A percentile compares a stretch with the other conserved stretches of the same genome.
phyloP scores from a whole-genome alignment of 1,139 yeast species.

The Meyerozyma sp. region DNA sequence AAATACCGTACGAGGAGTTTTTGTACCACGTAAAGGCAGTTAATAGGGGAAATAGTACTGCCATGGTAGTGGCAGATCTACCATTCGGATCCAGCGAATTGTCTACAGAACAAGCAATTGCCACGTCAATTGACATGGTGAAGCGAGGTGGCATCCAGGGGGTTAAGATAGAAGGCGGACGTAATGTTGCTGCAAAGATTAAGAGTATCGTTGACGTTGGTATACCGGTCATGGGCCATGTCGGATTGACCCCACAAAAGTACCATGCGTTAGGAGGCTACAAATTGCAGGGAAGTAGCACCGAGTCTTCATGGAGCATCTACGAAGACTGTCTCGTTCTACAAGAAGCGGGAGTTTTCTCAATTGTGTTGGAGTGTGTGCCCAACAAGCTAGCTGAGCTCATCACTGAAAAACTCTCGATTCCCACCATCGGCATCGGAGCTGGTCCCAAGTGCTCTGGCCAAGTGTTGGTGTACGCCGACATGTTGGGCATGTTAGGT shows the following conservation, averaged over 20 bases:
- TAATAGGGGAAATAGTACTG: constrained; percentile 57
- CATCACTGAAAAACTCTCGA: constrained; percentile 51
- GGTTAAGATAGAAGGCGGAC: constrained; percentile 85
- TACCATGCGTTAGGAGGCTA: constrained; percentile 80
- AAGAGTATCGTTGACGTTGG: constrained; percentile 56
- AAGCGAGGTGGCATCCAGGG: constrained; percentile 66
- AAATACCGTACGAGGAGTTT: constrained; percentile 73
- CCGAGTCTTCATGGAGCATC: constrained; percentile 52
- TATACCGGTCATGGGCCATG: constrained; percentile 87
- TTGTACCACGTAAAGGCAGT: constrained; percentile 74
- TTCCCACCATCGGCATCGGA: constrained; percentile 95
- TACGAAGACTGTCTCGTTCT: constrained; percentile 64
- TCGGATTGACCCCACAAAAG: constrained; percentile 89
- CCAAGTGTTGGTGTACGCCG: constrained; percentile 86
- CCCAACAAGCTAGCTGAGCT: constrained; percentile 69
- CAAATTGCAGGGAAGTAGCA: constrained; percentile 72
- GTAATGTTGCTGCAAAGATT: constrained; percentile 42
- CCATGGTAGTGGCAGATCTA: constrained; percentile 78
- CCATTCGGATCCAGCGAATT: constrained; percentile 86
- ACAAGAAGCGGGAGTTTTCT: constrained; percentile 74
- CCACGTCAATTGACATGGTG: constrained; percentile 57
- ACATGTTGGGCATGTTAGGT: constrained; percentile 70
- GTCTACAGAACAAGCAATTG: constrained; percentile 58
- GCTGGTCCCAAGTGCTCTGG: constrained; percentile 86
- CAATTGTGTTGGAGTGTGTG: constrained; percentile 77